Evolutionary conservation across 179 eudicot genomes (phyloP).

Genomic region (Vitellaria paradoxa): DNA sequence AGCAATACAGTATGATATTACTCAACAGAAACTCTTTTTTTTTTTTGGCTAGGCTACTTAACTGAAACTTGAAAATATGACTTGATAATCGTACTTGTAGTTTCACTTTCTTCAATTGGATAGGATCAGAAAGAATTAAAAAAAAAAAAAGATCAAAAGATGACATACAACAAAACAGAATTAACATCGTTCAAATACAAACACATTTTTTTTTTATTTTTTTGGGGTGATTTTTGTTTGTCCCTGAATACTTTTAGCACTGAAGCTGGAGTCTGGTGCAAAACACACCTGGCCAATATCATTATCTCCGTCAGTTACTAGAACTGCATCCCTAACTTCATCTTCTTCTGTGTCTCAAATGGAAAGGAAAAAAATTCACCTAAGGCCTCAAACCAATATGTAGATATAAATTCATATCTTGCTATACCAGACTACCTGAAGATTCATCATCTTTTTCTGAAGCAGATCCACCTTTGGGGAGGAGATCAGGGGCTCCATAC

Average conservation of each 20-base stretch:
- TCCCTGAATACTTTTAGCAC: not conserved
- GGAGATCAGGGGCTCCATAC: constrained; percentile 97
- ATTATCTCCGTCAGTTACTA: constrained; percentile 90
- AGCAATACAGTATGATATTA: not conserved
- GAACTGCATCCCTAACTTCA: constrained; percentile 72
- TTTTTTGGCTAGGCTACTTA: no score
- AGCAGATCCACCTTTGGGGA: constrained; percentile 60
- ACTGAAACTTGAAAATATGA: not conserved
- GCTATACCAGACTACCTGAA: constrained; percentile 27
- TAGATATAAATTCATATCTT: not conserved
- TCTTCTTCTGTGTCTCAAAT: constrained; percentile 47
- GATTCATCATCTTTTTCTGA: constrained; percentile 42
- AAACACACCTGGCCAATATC: constrained; percentile 88
- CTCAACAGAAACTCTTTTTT: no score
- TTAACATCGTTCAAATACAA: not conserved
- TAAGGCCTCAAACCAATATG: constrained; percentile 4
- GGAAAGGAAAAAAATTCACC: constrained; percentile 6
- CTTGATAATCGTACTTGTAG: not conserved
- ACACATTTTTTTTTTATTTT: not conserved
- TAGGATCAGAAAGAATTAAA: not conserved
- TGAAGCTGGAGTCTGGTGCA: not conserved
- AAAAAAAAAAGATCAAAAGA: not conserved
- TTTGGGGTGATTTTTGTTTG: not conserved
- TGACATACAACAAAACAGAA: not conserved
- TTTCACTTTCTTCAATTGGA: constrained; percentile 1